Evolutionary conservation across 192 early-diverging fungal genomes (phyloP).

Genomic region (Coemansia sp.): DNA sequence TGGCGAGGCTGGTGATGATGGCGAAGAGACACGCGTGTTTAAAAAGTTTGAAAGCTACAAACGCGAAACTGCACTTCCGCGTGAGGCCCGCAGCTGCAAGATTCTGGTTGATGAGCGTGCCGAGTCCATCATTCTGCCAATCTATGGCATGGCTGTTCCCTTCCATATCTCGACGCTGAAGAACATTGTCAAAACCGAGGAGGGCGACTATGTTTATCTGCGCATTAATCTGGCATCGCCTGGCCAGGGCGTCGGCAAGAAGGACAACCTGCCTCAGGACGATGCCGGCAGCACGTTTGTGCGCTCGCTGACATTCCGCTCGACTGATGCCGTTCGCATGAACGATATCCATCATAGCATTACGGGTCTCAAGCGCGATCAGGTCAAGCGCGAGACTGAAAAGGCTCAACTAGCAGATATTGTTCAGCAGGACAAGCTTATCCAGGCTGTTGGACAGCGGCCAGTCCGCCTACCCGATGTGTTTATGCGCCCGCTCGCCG

Average conservation of each 20-base stretch:
- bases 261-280: constrained; percentile 85
- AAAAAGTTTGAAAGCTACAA: constrained; percentile 95
- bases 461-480: constrained; percentile 84
- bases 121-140: constrained; percentile 88
- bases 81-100: constrained; percentile 70
- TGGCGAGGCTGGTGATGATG: constrained; percentile 58
- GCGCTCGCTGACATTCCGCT: constrained; percentile 87
- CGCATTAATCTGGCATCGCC: constrained; percentile 96
- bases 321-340: constrained; percentile 77
- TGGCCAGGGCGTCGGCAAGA: constrained; percentile 87
- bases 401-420: constrained; percentile 94
- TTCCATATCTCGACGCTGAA: constrained; percentile 98
- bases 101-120: constrained; percentile 87
- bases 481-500: constrained; percentile 85
- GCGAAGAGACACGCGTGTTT: constrained; percentile 70
- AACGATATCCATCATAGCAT: constrained; percentile 83
- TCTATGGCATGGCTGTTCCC: constrained; percentile 95
- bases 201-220: constrained; percentile 85
- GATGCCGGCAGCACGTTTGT: constrained; percentile 88
- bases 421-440: constrained; percentile 88
- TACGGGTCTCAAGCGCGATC: constrained; percentile 87
- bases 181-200: constrained; percentile 90
- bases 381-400: constrained; percentile 90
- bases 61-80: constrained; percentile 82
- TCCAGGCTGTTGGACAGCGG: constrained; percentile 70